phyloP scores from a whole-genome alignment of 371 early-diverging fungal species.

The Mucor circinelloides region DNA sequence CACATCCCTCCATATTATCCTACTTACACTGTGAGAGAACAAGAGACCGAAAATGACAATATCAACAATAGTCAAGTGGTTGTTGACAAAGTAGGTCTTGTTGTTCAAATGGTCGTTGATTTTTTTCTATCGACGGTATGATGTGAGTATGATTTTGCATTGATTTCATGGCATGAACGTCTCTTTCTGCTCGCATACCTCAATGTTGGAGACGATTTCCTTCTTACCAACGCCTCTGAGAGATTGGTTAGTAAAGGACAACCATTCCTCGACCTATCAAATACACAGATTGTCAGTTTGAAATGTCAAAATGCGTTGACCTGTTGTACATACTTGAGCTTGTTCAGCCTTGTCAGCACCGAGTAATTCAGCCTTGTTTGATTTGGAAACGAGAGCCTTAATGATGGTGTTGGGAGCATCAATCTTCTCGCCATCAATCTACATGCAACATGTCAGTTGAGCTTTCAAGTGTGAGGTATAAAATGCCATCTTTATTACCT shows the following conservation, averaged over 20 bases:
- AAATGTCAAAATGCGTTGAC: too few relatives aligned
- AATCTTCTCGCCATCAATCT: slow-evolving; percentile 49
- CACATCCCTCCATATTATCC: neutral
- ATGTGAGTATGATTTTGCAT: neutral
- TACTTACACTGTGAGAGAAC: slow-evolving; percentile 59
- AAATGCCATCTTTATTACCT: slow-evolving; percentile 22
- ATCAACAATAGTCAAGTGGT: slow-evolving; percentile 71
- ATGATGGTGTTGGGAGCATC: slow-evolving; percentile 58
- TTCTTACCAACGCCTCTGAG: slow-evolving; percentile 42
- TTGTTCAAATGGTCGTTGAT: slow-evolving; percentile 67
- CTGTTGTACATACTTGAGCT: slow-evolving; percentile 49
- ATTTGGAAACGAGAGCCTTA: slow-evolving; percentile 54
- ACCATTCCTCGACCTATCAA: slow-evolving; percentile 55
- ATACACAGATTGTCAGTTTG: slow-evolving; percentile 32
- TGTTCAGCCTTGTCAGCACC: slow-evolving; percentile 58
- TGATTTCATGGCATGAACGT: neutral
- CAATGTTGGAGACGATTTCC: slow-evolving; percentile 40
- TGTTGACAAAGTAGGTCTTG: slow-evolving; percentile 68
- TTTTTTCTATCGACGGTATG: slow-evolving; percentile 31
- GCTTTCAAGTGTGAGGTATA: neutral
- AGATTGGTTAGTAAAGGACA: slow-evolving; percentile 35
- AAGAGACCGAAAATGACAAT: slow-evolving; percentile 70
- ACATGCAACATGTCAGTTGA: neutral
- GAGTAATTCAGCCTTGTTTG: slow-evolving; percentile 46
- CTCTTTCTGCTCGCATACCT: slow-evolving; percentile 24